Conservation (phyloP, 2,329 filamentous ascomycete genomes). For the Cytospora piceae region DNA sequence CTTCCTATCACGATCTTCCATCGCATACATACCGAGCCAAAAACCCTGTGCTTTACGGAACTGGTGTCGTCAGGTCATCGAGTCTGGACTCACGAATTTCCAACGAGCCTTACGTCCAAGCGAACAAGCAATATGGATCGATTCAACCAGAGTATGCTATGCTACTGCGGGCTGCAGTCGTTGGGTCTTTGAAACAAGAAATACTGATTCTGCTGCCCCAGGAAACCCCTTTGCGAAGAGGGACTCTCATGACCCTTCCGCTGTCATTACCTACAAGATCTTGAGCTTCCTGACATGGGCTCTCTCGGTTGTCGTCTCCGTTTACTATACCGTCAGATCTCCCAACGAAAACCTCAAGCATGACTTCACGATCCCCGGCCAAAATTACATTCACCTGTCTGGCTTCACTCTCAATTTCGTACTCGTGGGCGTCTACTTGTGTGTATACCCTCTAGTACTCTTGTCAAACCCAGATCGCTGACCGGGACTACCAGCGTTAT, state of each 20-base stretch:
- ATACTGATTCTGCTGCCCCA: slow-evolving; percentile 38
- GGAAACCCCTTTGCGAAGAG: slow-evolving; percentile 78
- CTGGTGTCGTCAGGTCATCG: not conserved
- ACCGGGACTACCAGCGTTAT: slow-evolving; percentile 57
- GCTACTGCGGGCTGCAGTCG: not conserved
- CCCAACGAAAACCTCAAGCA: slow-evolving; percentile 65
- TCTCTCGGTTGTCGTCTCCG: slow-evolving; percentile 69
- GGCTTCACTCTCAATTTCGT: slow-evolving; percentile 75
- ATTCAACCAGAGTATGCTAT: slow-evolving; percentile 29
- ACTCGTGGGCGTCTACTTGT: slow-evolving; percentile 77
- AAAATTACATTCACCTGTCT: slow-evolving; percentile 68
- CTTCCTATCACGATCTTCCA: not conserved
- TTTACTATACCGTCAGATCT: slow-evolving; percentile 72
- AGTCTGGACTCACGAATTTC: not conserved
- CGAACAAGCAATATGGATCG: slow-evolving; percentile 24
- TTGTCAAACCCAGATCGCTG: not conserved
- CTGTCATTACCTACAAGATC: slow-evolving; percentile 75
- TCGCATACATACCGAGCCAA: not conserved
- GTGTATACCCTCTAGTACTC: slow-evolving; percentile 34
- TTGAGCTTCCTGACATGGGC: slow-evolving; percentile 76
- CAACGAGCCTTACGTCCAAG: not conserved
- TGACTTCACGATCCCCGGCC: slow-evolving; percentile 72
- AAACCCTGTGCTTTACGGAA: not conserved
- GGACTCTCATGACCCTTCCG: slow-evolving; percentile 64
- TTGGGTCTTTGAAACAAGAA: not conserved